phyloP scores from a whole-genome alignment of 1,284 basidiomycete species.

The Takashimella koratensis region DNA sequence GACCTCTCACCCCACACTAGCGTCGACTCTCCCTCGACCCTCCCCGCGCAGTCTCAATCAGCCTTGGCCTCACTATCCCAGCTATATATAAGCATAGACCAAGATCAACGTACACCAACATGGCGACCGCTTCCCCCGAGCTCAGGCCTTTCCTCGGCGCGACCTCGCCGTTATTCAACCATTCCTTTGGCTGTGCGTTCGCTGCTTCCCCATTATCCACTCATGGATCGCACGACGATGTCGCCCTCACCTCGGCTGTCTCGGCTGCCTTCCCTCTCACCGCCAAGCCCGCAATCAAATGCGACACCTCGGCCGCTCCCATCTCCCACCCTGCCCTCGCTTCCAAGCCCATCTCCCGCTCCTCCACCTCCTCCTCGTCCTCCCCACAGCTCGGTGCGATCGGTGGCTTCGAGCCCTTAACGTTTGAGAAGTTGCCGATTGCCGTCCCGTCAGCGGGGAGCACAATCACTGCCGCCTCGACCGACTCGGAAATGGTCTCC shows the following conservation, averaged over 20 bases:
- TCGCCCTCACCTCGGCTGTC: neutral
- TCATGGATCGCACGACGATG: neutral
- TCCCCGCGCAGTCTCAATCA: neutral
- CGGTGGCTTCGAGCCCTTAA: conserved; percentile 9
- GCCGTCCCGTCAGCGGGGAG: conserved; percentile 1
- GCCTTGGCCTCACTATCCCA: too few species aligned
- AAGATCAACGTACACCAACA: neutral
- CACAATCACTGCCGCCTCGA: neutral
- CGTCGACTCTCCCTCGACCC: too few species aligned
- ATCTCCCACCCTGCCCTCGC: conserved; percentile 4
- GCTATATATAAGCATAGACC: too few species aligned
- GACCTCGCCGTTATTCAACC: neutral
- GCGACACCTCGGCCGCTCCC: conserved; percentile 6
- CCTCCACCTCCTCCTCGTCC: neutral
- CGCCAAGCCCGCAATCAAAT: conserved; percentile 5
- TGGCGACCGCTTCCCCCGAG: neutral
- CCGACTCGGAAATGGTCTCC: conserved; percentile 13
- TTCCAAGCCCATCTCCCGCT: neutral
- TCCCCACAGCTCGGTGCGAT: neutral
- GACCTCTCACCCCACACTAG: neutral
- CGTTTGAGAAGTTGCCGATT: conserved; percentile 14
- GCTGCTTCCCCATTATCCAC: neutral
- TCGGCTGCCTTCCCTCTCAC: neutral
- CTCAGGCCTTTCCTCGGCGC: neutral
- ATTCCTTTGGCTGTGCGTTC: neutral